Conservation (phyloP, 805 yeast species). For the Schwanniomyces vanrijiae region DNA sequence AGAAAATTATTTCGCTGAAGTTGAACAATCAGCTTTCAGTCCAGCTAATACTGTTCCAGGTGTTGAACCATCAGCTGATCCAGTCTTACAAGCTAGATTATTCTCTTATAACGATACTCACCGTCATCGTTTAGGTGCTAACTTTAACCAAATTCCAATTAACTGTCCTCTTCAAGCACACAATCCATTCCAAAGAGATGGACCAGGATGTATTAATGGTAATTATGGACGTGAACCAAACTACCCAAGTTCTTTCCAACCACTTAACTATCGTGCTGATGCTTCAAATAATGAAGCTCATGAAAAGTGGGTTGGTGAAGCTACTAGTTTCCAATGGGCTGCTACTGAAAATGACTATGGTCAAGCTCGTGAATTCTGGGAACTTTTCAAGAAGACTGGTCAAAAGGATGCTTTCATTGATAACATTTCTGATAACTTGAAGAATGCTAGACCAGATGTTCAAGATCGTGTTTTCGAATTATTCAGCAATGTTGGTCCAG, state of each 20-base stretch:
- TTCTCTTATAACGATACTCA: constrained; percentile 78
- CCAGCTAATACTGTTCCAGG: constrained; percentile 75
- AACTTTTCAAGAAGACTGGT: constrained; percentile 72
- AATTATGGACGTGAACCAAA: constrained; percentile 79
- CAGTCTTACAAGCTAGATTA: constrained; percentile 73
- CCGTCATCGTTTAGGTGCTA: constrained; percentile 71
- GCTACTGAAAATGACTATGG: constrained; percentile 69
- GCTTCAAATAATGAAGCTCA: constrained; percentile 59
- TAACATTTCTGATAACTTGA: constrained; percentile 76
- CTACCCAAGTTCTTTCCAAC: constrained; percentile 60
- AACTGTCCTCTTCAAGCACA: constrained; percentile 68
- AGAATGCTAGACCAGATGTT: constrained; percentile 67
- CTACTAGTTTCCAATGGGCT: constrained; percentile 84
- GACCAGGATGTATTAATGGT: constrained; percentile 59
- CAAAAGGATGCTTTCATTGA: constrained; percentile 83
- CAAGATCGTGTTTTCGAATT: constrained; percentile 78
- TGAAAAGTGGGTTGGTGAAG: constrained; percentile 81
- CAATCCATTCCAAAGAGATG: constrained; percentile 79
- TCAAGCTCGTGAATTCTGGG: constrained; percentile 78
- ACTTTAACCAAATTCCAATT: constrained; percentile 82
- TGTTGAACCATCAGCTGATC: constrained; percentile 75
- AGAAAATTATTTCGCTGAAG: constrained; percentile 78
- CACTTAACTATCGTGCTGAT: constrained; percentile 43
- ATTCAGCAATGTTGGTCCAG: constrained; percentile 70
- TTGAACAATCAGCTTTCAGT: constrained; percentile 61